These are phyloP conservation scores for Bacidia rubella DNA, from an alignment of 495 filamentous ascomycete species.

Conservation along the genomic window DNA sequence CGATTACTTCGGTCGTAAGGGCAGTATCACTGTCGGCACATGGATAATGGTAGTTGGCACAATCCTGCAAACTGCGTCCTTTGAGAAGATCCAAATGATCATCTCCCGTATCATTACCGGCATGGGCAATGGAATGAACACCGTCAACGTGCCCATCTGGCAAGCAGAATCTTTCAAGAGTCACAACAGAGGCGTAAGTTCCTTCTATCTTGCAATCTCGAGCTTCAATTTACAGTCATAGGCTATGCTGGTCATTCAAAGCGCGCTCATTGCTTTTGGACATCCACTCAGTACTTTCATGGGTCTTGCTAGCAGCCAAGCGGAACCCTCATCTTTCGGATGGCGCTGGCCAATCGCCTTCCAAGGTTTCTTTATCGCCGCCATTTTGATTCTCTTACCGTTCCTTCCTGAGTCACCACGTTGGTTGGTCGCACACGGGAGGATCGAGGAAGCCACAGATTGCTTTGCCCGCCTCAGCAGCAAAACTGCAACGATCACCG, in stretches of 20 bases:
- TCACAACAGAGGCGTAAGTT: slow-evolving; percentile 17
- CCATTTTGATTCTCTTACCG: slow-evolving; percentile 41
- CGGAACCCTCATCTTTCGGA: slow-evolving; percentile 15
- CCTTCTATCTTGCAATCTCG: neutral
- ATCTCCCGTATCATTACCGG: slow-evolving; percentile 30
- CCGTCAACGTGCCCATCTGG: slow-evolving; percentile 18
- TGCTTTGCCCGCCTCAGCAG: slow-evolving; percentile 48
- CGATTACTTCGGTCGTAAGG: slow-evolving; percentile 29
- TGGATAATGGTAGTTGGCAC: slow-evolving; percentile 31
- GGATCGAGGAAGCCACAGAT: slow-evolving; percentile 37
- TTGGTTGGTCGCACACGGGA: slow-evolving; percentile 33
- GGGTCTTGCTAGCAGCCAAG: slow-evolving; percentile 16
- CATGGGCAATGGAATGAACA: slow-evolving; percentile 18
- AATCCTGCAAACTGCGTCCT: slow-evolving; percentile 21
- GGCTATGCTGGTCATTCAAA: slow-evolving; percentile 17
- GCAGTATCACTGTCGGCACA: slow-evolving; percentile 29
- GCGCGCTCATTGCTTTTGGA: slow-evolving; percentile 16
- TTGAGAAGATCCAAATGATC: slow-evolving; percentile 28
- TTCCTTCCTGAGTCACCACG: slow-evolving; percentile 43
- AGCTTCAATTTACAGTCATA: neutral
- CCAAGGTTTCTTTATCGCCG: slow-evolving; percentile 16
- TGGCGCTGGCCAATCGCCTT: slow-evolving; percentile 19
- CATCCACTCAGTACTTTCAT: slow-evolving; percentile 18
- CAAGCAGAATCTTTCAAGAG: slow-evolving; percentile 17
- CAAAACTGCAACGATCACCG: slow-evolving; percentile 36